Evolutionary conservation across 441 rosid species (phyloP), one percentile per base, ranked within the genome.

Genomic region (Rhodomyrtus psidioides): DNA sequence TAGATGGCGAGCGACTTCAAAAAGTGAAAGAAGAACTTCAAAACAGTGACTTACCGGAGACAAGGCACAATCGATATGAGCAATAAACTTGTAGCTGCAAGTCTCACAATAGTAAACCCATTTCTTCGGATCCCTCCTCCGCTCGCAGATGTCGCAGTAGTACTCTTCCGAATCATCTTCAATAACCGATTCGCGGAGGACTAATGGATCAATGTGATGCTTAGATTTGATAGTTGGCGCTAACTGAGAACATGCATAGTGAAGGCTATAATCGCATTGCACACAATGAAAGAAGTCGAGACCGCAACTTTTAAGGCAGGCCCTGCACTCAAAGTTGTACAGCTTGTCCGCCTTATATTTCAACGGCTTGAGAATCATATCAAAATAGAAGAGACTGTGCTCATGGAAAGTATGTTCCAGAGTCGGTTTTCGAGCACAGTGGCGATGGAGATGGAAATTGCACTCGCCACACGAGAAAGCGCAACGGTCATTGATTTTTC

Each of bases 401-500:
- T 59, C 65, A 12, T 57, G 60, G 7, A 12, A 57, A 57, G 60
- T 1, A 57, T 57, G 60, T n/a, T n/a, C n/a, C n/a, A n/a, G n/a
- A 12, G 6, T 26, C 16, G 7, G n/a, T n/a, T n/a, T 2, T 57
- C 5, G 27, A 28, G 62, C 82, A 7, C 46, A 42, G 6, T 7
- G n/a, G n/a, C n/a, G n/a, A 39, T 53, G 3, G 24, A 84, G 55
- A 46, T 65, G 7, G 62, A 84, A 84, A 2, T 55, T 27, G 55
- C 86, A 26, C 30, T 28, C 56, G 14, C 24, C 15, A 39, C 86
- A 84, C 0, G 34, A 54, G 54, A 54, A 26, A 44, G 54, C 7
- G 0, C 24, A 28, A 28, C 9, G 5, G 9, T 0, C 2, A 0
- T 3, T 2, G 15, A 28, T 23, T 53, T 0, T 4, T 4, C 1